A percentile compares a stretch with the other conserved stretches of the same genome.
These are phyloP conservation scores for Thermomucor indicae-seudaticae DNA, from an alignment of 371 early-diverging fungal species.

Conservation along the genomic window DNA sequence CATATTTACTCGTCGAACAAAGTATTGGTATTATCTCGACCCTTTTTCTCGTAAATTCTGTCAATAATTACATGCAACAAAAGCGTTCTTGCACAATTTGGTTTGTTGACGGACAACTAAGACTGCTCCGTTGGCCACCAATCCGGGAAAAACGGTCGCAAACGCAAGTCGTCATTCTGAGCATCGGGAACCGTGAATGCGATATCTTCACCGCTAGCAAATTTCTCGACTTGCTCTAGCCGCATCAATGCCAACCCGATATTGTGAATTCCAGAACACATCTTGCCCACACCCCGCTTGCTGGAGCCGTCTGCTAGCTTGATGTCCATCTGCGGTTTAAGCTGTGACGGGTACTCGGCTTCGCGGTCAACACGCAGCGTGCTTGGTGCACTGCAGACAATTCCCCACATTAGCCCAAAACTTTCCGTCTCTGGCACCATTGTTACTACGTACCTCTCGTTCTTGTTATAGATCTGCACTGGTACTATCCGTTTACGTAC, in stretches of 20 bases:
- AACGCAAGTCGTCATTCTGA: slow-evolving; percentile 17
- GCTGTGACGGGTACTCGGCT: slow-evolving; percentile 11
- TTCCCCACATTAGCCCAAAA: background rate
- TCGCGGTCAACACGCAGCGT: slow-evolving; percentile 27
- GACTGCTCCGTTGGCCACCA: slow-evolving; percentile 54
- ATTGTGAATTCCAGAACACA: slow-evolving; percentile 66
- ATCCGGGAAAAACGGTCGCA: slow-evolving; percentile 49
- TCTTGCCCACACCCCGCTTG: slow-evolving; percentile 57
- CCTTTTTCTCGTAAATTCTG: no score
- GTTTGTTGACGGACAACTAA: no score
- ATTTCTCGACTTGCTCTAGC: slow-evolving; percentile 62
- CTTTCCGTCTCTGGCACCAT: no score
- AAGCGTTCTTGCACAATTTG: no score
- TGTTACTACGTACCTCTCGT: slow-evolving; percentile 33
- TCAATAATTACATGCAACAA: no score
- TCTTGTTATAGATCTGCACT: slow-evolving; percentile 51
- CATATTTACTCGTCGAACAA: no score
- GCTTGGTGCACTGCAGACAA: slow-evolving; percentile 26
- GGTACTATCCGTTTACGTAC: slow-evolving; percentile 92
- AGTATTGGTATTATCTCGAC: no score
- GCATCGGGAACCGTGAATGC: slow-evolving; percentile 33
- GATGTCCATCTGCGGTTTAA: slow-evolving; percentile 48
- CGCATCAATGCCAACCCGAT: slow-evolving; percentile 86
- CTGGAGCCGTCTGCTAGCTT: slow-evolving; percentile 30
- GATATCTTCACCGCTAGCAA: slow-evolving; percentile 6